These are phyloP conservation scores for Podosphaera fusca DNA, from an alignment of 2,329 filamentous ascomycete species.

Conservation along the genomic window DNA sequence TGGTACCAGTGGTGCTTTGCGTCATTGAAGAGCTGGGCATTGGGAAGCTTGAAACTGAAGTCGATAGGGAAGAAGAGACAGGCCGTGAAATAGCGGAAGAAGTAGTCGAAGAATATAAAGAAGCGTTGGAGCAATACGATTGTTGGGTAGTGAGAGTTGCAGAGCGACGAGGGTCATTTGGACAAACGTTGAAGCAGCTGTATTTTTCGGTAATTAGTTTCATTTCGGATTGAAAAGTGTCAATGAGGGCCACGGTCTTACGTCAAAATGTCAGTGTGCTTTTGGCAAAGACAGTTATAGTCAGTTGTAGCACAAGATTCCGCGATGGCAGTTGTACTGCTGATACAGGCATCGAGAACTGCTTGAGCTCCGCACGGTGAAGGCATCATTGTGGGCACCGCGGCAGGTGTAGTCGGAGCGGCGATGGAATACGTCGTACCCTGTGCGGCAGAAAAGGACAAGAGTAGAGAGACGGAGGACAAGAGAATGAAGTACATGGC, in stretches of 20 bases:
- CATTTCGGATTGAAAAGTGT: background rate
- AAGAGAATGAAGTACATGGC: constrained; percentile 9
- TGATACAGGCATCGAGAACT: constrained; percentile 19
- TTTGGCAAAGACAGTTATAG: constrained; percentile 29
- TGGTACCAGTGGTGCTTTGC: constrained; percentile 1
- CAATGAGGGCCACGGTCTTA: constrained; percentile 11
- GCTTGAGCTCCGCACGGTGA: constrained; percentile 16
- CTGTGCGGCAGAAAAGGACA: constrained; percentile 13
- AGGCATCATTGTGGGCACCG: background rate
- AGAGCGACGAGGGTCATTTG: constrained; percentile 19
- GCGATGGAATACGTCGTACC: constrained; percentile 7
- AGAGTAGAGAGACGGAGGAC: constrained; percentile 8
- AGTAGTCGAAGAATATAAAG: constrained; percentile 7
- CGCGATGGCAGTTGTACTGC: constrained; percentile 17
- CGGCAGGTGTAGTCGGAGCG: constrained; percentile 1
- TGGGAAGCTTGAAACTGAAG: background rate
- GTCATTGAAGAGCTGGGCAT: background rate
- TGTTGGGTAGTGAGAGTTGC: constrained; percentile 5
- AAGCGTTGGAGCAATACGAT: constrained; percentile 12
- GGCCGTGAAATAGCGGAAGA: constrained; percentile 6
- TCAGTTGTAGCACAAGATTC: constrained; percentile 16
- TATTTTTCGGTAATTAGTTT: background rate
- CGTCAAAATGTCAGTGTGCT: constrained; percentile 28
- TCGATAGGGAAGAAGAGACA: constrained; percentile 3
- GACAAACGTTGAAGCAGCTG: constrained; percentile 42